Conservation (phyloP, 2,329 filamentous ascomycete species). For the Dactylonectria macrodidyma region DNA sequence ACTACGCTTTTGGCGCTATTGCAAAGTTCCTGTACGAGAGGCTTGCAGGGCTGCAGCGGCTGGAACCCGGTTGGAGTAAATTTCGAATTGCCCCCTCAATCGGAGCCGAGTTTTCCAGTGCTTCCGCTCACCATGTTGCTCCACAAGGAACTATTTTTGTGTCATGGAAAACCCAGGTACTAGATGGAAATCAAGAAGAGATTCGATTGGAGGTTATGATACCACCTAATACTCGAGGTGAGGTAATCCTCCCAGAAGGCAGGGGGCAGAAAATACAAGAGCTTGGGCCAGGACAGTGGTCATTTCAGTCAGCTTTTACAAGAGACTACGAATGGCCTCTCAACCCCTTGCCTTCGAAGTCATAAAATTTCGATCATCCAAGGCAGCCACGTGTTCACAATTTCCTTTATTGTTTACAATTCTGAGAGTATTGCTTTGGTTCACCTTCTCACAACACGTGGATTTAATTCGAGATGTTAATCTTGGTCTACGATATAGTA, state of each 20-base stretch:
- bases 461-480: too few species aligned
- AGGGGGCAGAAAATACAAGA: slow-evolving; percentile 20
- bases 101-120: slow-evolving; percentile 35
- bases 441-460: too few species aligned
- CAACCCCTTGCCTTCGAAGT: too few species aligned
- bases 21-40: slow-evolving; percentile 54
- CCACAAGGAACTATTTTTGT: slow-evolving; percentile 37
- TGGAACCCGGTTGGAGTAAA: slow-evolving; percentile 46
- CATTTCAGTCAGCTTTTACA: slow-evolving; percentile 19
- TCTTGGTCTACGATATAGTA: too few species aligned
- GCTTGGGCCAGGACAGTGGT: slow-evolving; percentile 40
- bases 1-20: slow-evolving; percentile 58
- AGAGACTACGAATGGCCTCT: background rate
- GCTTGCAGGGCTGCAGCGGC: slow-evolving; percentile 40
- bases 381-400: too few species aligned
- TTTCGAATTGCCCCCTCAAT: slow-evolving; percentile 34
- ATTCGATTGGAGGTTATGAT: slow-evolving; percentile 31
- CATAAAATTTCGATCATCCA: too few species aligned
- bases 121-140: slow-evolving; percentile 36
- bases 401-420: too few species aligned
- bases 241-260: slow-evolving; percentile 35
- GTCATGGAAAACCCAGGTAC: slow-evolving; percentile 35
- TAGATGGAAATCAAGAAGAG: slow-evolving; percentile 27
- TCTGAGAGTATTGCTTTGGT: too few species aligned
- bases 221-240: slow-evolving; percentile 37